phyloP scores from a whole-genome alignment of 164 flowering plant species.

The Buxus sempervirens region DNA sequence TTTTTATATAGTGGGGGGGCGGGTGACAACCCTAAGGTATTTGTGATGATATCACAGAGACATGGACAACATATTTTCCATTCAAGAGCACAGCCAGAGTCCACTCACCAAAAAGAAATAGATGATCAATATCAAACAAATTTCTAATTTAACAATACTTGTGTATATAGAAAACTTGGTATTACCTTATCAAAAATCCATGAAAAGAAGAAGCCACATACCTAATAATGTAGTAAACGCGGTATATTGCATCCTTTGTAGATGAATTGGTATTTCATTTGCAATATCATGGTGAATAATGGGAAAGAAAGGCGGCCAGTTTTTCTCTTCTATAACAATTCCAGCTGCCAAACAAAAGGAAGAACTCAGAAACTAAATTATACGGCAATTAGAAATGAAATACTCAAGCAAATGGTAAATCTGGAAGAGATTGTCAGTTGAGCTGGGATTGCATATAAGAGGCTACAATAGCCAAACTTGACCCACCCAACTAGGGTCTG shows the following conservation, averaged over 20 bases:
- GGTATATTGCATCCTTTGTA: constrained; percentile 39
- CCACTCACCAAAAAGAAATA: neutral
- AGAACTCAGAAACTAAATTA: neutral
- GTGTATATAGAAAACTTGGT: neutral
- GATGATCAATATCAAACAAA: neutral
- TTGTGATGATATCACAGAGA: neutral
- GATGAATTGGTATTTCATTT: constrained; percentile 72
- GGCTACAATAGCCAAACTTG: too few species aligned
- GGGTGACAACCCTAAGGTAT: neutral
- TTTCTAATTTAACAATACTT: neutral
- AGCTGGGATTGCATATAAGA: too few species aligned
- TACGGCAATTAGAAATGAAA: neutral
- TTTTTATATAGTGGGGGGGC: too few species aligned
- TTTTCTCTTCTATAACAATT: constrained; percentile 75
- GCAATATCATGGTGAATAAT: constrained; percentile 89
- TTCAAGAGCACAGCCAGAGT: neutral
- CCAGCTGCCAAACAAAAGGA: constrained; percentile 58
- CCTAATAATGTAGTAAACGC: constrained; percentile 40
- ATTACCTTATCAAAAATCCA: neutral
- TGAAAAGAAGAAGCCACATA: constrained; percentile 11
- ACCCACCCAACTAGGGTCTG: too few species aligned
- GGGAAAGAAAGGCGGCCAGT: constrained; percentile 89
- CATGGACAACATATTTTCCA: neutral
- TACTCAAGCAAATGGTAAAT: neutral
- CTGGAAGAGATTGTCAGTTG: too few species aligned